Percentiles rank a stretch among this genome's conserved stretches.
These are phyloP conservation scores for Scenedesmus sp. DNA, from an alignment of 163 green algal species.

Conservation along the genomic window DNA sequence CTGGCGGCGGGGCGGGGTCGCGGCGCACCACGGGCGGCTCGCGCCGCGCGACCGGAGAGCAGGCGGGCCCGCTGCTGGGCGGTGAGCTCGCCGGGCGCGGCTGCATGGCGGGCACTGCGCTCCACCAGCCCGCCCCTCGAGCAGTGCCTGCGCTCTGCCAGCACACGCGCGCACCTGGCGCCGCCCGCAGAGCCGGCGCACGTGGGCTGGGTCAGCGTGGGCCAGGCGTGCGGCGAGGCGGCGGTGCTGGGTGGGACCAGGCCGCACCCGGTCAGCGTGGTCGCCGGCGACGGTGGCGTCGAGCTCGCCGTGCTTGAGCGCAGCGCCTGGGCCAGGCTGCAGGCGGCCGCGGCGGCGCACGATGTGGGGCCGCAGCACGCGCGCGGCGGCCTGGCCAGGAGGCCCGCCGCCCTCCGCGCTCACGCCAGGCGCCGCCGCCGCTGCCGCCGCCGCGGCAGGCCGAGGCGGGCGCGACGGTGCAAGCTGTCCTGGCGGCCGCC, in stretches of 20 bases:
- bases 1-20: neutral
- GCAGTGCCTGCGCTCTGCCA: neutral
- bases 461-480: conserved; percentile 1
- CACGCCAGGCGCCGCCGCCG: neutral
- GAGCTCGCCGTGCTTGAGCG: conserved; percentile 43
- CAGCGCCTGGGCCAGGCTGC: conserved; percentile 30
- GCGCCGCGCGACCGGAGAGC: neutral
- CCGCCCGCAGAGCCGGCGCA: conserved; percentile 10
- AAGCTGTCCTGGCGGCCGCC: conserved; percentile 47
- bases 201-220: conserved; percentile 34
- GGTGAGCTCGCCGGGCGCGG: too few species aligned
- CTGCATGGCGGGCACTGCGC: too few species aligned
- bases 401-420: too few species aligned
- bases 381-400: too few species aligned
- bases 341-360: neutral
- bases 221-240: conserved; percentile 48
- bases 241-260: conserved; percentile 40
- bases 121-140: too few species aligned
- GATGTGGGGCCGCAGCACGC: too few species aligned
- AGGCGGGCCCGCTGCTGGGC: neutral
- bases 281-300: conserved; percentile 30
- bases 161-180: neutral
- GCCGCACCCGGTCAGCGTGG: conserved; percentile 29
- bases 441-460: neutral
- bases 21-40: neutral